Evolutionary conservation across 2,329 filamentous ascomycete species (phyloP), one percentile per base, ranked within the genome.

Genomic region (Diaporthe citri): DNA sequence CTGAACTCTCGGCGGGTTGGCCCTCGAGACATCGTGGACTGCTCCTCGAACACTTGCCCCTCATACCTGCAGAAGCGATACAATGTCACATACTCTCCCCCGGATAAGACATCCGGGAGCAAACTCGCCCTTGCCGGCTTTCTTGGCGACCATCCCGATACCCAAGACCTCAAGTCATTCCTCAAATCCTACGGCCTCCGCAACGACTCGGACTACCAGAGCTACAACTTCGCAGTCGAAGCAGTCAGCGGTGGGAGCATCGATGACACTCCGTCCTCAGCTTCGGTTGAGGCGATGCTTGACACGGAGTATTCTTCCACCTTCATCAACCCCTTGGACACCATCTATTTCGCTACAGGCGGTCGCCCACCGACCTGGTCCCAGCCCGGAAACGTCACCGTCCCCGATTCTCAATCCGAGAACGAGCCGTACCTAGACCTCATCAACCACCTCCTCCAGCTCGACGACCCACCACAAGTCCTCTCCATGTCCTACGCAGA

Each of bases 401-500:
- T 56, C n/a, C 36, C 59, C 3, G 48, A 22, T 17, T 34, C 36
- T 25, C 39, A 62, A 17, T 56, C 46, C 4, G 41, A 56, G n/a
- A 73, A 73, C n/a, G 59, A 66, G 10, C 71, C 71, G 2, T 72
- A 62, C 15, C 31, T 72, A 2, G 57, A 60, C n/a, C 59, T 72
- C 57, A 60, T 72, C 43, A 52, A 64, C 34, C 51, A 41, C n/a
- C 41, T 66, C n/a, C 34, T 72, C 5, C 84, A 82, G 15, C 87
- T 92, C 2, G 80, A 84, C 2, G 81, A 89, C 25, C 84, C 94
- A 0, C 93, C 93, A 0, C 87, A 89, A 3, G 89, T 93, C 31
- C 86, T 95, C 59, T 89, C 88, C 51, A 93, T 91, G 20, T 94
- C 92, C 0, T 95, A 94, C 79, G 92, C 91, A 31, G 91, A 93